Conservation (phyloP, 768 basidiomycete genomes). For the Coprinopsis sp. region DNA sequence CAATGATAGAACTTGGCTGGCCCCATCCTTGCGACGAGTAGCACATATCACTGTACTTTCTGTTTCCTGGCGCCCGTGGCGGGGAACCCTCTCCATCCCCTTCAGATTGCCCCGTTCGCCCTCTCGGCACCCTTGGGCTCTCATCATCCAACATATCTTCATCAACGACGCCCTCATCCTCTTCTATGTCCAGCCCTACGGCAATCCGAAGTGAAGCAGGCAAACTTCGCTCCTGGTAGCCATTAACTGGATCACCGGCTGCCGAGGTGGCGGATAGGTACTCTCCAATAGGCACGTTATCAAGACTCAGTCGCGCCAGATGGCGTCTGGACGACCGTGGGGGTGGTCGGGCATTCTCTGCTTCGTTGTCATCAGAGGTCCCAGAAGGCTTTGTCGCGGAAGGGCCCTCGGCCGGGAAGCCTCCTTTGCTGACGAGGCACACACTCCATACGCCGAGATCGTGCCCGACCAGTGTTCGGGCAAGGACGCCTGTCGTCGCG, state of each 20-base stretch:
- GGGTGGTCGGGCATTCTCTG: background rate
- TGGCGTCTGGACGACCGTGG: background rate
- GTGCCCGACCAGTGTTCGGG: constrained; percentile 78
- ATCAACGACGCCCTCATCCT: constrained; percentile 10
- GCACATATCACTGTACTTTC: constrained; percentile 48
- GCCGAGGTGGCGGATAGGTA: background rate
- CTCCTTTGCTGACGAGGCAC: constrained; percentile 69
- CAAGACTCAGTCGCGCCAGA: constrained; percentile 4
- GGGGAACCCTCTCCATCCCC: background rate
- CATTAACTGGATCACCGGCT: too few relatives aligned
- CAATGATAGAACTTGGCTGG: constrained; percentile 73
- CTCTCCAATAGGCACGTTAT: constrained; percentile 1
- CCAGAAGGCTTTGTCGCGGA: background rate
- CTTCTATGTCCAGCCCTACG: constrained; percentile 35
- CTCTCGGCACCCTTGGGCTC: background rate
- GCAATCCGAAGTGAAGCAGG: constrained; percentile 42
- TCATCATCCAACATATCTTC: constrained; percentile 3
- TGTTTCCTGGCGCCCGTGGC: constrained; percentile 7
- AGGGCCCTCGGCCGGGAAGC: constrained; percentile 17
- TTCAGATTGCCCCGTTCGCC: background rate
- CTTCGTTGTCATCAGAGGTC: background rate
- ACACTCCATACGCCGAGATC: constrained; percentile 92
- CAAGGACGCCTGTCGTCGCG: constrained; percentile 68
- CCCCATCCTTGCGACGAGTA: constrained; percentile 86
- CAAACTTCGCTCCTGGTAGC: too few relatives aligned